Evolutionary conservation across 1,139 yeast species (phyloP), one percentile per base, ranked within the genome.

Genomic region (Kurtzmaniella quercitrusa): DNA sequence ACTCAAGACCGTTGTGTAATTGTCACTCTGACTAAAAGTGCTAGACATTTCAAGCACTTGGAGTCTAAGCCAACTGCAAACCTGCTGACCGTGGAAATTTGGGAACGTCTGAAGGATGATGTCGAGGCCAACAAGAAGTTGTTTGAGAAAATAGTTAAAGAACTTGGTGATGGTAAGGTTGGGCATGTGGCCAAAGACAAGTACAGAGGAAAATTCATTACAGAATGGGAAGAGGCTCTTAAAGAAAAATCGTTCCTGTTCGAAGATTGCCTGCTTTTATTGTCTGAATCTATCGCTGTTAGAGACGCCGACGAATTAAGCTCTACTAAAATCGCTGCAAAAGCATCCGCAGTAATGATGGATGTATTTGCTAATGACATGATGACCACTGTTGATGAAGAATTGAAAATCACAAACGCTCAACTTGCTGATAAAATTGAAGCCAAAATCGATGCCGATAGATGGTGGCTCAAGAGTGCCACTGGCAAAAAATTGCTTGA

Each of bases 381-480:
- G 91, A 85, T 88, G 59, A 76, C 78, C 43, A 78, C 87, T 44
- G 87, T 93, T 32, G 98, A 93, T 61, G 95, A 88, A 54, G 98
- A 89, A 51, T 68, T 77, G 51, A 82, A 81, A 52, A 80, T 88
- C 39, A 68, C 94, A 32, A 91, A 93, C 62, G 66, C 80, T 11
- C 80, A 82, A 55, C 66, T 93, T 41, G 78, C 91, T 41, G 95
- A 88, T 51, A 78, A 75, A 55, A 74, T 93, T 41, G 96, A 91
- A 60, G 80, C 76, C 57, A 85, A 83, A 60, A 85, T 93, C 51
- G 97, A 89, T 46, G 87, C 81, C 53, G 73, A 75, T 46, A 82
- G 78, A 55, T 86, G 88, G 71, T 79, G 84, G 61, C 65, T 75
- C 51, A 85, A 84, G 54, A 62, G 80, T 8, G 75, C 82, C 8